These are phyloP conservation scores for Orbilia oligospora DNA, from an alignment of 2,329 filamentous ascomycete species.

Conservation along the genomic window DNA sequence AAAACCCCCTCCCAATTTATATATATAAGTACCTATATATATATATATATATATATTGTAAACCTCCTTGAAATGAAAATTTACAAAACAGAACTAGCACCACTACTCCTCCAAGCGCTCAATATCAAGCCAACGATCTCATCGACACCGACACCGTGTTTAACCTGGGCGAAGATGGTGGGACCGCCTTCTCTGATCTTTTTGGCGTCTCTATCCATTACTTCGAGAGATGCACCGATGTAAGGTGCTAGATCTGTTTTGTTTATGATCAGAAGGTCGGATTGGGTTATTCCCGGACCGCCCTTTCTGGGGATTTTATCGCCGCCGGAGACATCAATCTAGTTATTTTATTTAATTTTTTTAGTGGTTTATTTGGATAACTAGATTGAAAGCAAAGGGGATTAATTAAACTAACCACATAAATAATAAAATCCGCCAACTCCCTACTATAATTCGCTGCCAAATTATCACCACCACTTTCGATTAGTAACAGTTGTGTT, in stretches of 20 bases:
- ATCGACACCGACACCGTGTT: constrained; percentile 85
- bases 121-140: constrained; percentile 90
- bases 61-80: no score
- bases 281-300: constrained; percentile 96
- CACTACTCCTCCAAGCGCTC: constrained; percentile 92
- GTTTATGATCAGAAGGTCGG: constrained; percentile 92
- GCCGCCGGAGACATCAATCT: constrained; percentile 92
- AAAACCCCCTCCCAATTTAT: no score
- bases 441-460: constrained; percentile 97
- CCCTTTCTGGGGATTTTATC: constrained; percentile 98
- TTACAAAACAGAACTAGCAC: constrained; percentile 71
- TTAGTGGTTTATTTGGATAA: no score
- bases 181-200: constrained; percentile 97
- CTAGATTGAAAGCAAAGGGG: no score
- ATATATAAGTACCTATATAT: no score
- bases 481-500: constrained; percentile 90
- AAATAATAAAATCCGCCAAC: constrained; percentile 96
- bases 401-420: constrained; percentile 76
- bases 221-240: constrained; percentile 85
- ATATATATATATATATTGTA: no score
- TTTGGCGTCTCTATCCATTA: constrained; percentile 95
- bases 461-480: constrained; percentile 95
- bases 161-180: constrained; percentile 97
- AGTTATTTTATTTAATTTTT: no score
- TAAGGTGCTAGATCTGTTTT: constrained; percentile 95